Percentiles rank a stretch among this genome's conserved stretches.
These are phyloP conservation scores for Trichoderma pleuroti DNA, from an alignment of 2,329 filamentous ascomycete species.

Conservation along the genomic window DNA sequence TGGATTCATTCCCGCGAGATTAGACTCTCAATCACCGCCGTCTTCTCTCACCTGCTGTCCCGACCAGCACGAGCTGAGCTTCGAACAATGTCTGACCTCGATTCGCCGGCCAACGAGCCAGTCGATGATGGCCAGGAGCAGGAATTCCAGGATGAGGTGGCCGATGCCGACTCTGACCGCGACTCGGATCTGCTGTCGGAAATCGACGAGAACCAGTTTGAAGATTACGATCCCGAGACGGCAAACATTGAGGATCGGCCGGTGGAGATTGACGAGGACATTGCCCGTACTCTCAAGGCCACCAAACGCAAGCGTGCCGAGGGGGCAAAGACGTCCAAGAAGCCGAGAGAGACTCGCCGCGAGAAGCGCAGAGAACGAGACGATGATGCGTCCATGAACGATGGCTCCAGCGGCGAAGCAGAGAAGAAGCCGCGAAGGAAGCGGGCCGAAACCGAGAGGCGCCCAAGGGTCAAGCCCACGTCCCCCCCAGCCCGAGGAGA, in stretches of 20 bases:
- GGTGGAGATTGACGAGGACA: slow-evolving; percentile 65
- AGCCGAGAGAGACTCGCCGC: slow-evolving; percentile 69
- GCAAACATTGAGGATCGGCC: slow-evolving; percentile 62
- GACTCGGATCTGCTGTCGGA: slow-evolving; percentile 62
- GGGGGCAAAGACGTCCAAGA: slow-evolving; percentile 59
- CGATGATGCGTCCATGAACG: slow-evolving; percentile 47
- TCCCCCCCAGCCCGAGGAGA: slow-evolving; percentile 62
- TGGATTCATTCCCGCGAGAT: background rate
- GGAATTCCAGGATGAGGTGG: slow-evolving; percentile 39
- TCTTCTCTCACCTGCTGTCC: background rate
- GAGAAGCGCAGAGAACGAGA: slow-evolving; percentile 57
- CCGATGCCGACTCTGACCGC: slow-evolving; percentile 47
- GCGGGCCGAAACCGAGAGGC: slow-evolving; percentile 47
- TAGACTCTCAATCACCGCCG: background rate
- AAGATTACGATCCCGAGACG: slow-evolving; percentile 63
- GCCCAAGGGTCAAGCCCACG: slow-evolving; percentile 41
- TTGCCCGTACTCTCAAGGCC: slow-evolving; percentile 60
- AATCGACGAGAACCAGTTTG: slow-evolving; percentile 67
- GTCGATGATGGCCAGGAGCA: slow-evolving; percentile 42
- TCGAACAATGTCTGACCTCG: slow-evolving; percentile 45
- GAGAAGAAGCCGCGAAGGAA: slow-evolving; percentile 46
- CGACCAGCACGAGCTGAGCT: background rate
- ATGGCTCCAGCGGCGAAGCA: slow-evolving; percentile 44
- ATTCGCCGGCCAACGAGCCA: slow-evolving; percentile 40
- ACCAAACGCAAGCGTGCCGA: slow-evolving; percentile 63